Conservation (phyloP, 805 yeast genomes). For the Zygoascus flipseniorum region DNA sequence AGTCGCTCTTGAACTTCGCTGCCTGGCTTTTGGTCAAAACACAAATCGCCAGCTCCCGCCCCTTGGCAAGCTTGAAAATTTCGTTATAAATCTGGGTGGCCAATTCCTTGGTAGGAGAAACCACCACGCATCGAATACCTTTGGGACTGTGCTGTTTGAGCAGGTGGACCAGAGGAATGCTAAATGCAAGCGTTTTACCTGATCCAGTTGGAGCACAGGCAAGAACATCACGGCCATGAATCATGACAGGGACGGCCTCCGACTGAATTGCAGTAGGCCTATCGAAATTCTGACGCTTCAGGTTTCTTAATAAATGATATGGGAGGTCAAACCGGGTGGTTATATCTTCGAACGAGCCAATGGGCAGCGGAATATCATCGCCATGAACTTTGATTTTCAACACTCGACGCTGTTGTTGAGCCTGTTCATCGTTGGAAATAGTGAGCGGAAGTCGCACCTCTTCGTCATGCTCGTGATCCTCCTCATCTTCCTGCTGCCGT, state of each 20-base stretch:
- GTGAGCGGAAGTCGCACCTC: slow-evolving; percentile 31
- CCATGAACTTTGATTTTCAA: slow-evolving; percentile 70
- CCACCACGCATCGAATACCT: slow-evolving; percentile 65
- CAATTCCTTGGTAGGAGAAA: slow-evolving; percentile 92
- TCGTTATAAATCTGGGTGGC: slow-evolving; percentile 78
- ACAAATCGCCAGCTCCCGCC: slow-evolving; percentile 50
- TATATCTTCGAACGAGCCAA: slow-evolving; percentile 81
- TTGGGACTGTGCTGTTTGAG: slow-evolving; percentile 28
- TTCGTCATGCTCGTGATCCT: slow-evolving; percentile 25
- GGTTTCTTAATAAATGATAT: slow-evolving; percentile 47
- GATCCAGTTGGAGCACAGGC: slow-evolving; percentile 99
- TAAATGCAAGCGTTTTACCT: slow-evolving; percentile 89
- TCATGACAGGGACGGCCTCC: slow-evolving; percentile 73
- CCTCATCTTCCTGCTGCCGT: slow-evolving; percentile 19
- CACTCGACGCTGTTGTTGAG: slow-evolving; percentile 48
- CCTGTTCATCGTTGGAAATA: slow-evolving; percentile 50
- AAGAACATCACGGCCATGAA: slow-evolving; percentile 64
- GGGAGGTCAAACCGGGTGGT: slow-evolving; percentile 59
- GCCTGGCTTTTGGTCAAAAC: slow-evolving; percentile 65
- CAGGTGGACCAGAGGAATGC: slow-evolving; percentile 70
- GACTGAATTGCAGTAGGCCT: slow-evolving; percentile 92
- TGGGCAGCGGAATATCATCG: slow-evolving; percentile 80
- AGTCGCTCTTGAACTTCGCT: slow-evolving; percentile 45
- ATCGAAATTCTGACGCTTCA: slow-evolving; percentile 60
- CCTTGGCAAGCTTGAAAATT: slow-evolving; percentile 47